These are phyloP conservation scores for Bacterosira constricta DNA, from an alignment of 108 stramenopile species.

Conservation along the genomic window DNA sequence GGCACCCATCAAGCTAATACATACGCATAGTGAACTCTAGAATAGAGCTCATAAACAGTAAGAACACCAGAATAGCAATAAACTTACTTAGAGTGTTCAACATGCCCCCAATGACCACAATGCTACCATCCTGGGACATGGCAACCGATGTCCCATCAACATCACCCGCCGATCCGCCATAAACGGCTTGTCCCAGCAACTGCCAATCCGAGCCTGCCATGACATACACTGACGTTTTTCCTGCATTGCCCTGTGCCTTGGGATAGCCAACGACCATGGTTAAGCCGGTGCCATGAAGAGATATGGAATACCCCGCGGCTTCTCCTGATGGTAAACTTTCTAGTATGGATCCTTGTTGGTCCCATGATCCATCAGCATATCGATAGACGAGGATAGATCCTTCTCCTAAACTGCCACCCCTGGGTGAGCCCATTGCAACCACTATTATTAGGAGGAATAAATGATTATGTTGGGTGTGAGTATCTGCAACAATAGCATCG, in stretches of 20 bases:
- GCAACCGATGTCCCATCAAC: slow-evolving; percentile 4
- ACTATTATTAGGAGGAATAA: not conserved
- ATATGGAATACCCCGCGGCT: slow-evolving; percentile 21
- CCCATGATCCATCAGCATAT: slow-evolving; percentile 9
- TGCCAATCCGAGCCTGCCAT: not conserved
- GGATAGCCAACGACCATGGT: slow-evolving; percentile 21
- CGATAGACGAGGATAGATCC: slow-evolving; percentile 20
- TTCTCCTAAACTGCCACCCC: slow-evolving; percentile 16
- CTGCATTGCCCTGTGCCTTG: not conserved
- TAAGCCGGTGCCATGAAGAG: slow-evolving; percentile 1
- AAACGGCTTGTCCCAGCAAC: not conserved
- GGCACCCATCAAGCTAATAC: slow-evolving; percentile 4
- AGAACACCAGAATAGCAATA: too few species aligned
- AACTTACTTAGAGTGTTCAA: too few species aligned
- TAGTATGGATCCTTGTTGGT: slow-evolving; percentile 7
- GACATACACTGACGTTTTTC: not conserved
- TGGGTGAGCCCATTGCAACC: slow-evolving; percentile 26
- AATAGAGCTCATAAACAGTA: too few species aligned
- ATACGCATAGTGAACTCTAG: too few species aligned
- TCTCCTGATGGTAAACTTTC: not conserved
- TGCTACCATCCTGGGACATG: slow-evolving; percentile 7
- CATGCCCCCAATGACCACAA: slow-evolving; percentile 3
- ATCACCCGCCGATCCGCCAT: not conserved
- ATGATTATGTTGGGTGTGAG: not conserved
- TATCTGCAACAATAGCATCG: not conserved